These are phyloP conservation scores for Ophiorrhiza pumila DNA, from an alignment of 257 asterid species.

Conservation along the genomic window DNA sequence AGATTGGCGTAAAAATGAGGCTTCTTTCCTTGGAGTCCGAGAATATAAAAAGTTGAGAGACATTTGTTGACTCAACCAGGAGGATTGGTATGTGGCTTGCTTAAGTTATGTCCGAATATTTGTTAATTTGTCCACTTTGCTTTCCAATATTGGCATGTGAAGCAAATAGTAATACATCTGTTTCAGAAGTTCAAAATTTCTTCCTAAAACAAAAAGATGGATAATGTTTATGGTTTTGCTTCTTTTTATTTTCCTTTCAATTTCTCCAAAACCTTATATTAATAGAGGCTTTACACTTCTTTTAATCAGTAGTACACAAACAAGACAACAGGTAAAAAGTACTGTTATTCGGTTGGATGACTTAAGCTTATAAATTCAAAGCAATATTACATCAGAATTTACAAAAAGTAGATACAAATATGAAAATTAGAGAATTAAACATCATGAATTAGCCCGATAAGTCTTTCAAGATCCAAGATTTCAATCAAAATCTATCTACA, in stretches of 20 bases:
- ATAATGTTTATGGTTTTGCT: neutral
- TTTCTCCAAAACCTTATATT: neutral
- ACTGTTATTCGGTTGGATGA: neutral
- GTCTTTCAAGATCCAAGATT: neutral
- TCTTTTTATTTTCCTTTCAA: neutral
- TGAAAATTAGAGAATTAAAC: neutral
- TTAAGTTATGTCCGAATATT: constrained; percentile 2
- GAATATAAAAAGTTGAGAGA: constrained; percentile 44
- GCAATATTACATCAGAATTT: neutral
- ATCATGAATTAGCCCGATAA: neutral
- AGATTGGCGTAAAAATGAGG: constrained; percentile 79
- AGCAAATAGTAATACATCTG: neutral
- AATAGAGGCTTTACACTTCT: neutral
- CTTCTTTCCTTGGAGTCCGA: constrained; percentile 51
- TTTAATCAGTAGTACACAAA: neutral
- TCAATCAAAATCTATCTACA: neutral
- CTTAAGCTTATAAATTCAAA: neutral
- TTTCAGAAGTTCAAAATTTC: neutral
- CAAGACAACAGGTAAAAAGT: neutral
- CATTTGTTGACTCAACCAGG: constrained; percentile 4
- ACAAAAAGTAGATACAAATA: neutral
- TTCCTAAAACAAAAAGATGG: neutral
- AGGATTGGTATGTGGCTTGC: constrained; percentile 4
- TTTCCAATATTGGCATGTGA: neutral
- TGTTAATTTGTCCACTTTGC: neutral